Base-by-base conservation (phyloP, 371 early-diverging fungal species). In the Mucor sp. region DNA sequence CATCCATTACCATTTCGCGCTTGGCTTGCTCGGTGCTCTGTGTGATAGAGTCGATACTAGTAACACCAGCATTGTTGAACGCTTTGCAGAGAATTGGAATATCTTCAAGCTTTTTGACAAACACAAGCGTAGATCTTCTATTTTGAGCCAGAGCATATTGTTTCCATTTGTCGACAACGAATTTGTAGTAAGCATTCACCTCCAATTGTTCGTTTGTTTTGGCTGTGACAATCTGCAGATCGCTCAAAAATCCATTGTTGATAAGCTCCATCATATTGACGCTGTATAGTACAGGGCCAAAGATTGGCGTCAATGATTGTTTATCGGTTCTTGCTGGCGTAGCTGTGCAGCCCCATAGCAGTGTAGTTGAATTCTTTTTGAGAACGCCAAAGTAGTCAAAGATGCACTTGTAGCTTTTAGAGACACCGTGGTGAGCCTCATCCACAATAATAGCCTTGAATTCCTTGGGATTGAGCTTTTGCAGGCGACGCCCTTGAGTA, bases 101-200 rank as follows among this genome's bases (percentile, higher is more conserved):
- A 73, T 97, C 97, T 14, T 71, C 77, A 15, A 95, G 89, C 70
- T 94, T 89, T 0, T 89, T 91, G 0, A 95, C 97, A 84, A 98
- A 98, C 1, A 95, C 93, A 17, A 98, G 73, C 0, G 95, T 95
- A 2, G 89, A 82, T 47, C 1, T 48, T 48, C 48, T 48, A 19
- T 48, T 21, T 11, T 48, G 21, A 9, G 21, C 9, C 3, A 48
- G 48, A 0, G 48, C 48, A 48, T 23, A 23, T 12, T 48, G 48
- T 4, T 9, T 48, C 48, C 48, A 48, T 21, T 23, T 48, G 19
- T 48, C 48, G 12, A 48, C 48, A 9, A 48, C 23, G 7, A 48
- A 19, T 7, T 23, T 48, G 7, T 23, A 48, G 48, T 48, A 48
- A 5, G 48, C 4, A 4, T 48, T 19, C 3, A 19, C 21, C 2